Evolutionary conservation across 352 stramenopile species (phyloP), one percentile per base, ranked within the genome.

Genomic region (Peronosclerospora sorghi): DNA sequence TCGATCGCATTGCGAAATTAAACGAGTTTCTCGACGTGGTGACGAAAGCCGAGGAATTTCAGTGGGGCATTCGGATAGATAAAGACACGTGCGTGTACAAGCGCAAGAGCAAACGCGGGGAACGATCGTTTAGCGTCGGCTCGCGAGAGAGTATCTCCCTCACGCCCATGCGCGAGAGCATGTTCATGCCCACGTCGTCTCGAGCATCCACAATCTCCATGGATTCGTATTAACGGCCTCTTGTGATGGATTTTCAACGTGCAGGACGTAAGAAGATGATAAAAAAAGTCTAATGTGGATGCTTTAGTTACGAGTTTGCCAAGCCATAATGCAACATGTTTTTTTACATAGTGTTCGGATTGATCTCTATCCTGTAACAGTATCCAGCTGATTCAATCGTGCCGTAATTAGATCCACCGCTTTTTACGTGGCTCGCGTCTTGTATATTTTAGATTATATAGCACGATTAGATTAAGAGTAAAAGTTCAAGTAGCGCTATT

Each of bases 1-100:
- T 86, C 26, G 77, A 89, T 59, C 77, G 76, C 41, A 86, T 92
- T 46, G 76, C 70, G 23, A 86, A 86, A 46, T 62, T 92, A 5
- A 92, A 92, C 52, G 73, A 88, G 59, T 92, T 92, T 44, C 52
- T 92, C 44, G 74, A 88, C 49, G 75, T 85, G 24, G 76, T 87
- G 38, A 87, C 76, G 40, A 86, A 84, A 53, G 73, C 76, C 13
- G 74, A 87, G 41, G 75, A 85, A 52, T 89, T 92, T 59, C 76
- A 92, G 46, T 92, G 79, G 79, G 79, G 76, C 32, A 92, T 92
- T 59, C 74, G 79, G 63, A 88, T 92, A 80, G 76, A 92, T 61
- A 88, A 92, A 57, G 76, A 89, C 56, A 89, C 76, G 53, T 84
- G 78, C 63, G 79, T 89, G 47, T 88, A 86, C 74, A 92, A 92